A percentile compares a stretch with the other conserved stretches of the same genome.
These are phyloP conservation scores for Mortierella sp. DNA, from an alignment of 371 early-diverging fungal genomes.

Conservation along the genomic window DNA sequence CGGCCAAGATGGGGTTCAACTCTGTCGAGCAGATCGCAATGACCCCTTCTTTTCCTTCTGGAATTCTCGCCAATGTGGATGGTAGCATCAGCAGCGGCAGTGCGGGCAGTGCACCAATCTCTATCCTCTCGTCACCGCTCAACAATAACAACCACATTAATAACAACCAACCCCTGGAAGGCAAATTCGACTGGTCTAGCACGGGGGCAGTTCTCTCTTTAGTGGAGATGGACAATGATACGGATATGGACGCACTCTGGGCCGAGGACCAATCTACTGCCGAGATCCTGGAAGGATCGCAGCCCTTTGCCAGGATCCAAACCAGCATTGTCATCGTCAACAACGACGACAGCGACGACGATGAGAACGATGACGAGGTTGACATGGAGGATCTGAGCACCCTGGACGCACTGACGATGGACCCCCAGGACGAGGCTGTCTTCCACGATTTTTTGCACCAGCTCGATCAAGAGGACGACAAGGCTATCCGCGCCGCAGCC, in stretches of 20 bases:
- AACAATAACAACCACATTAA: too few relatives aligned
- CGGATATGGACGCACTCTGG: not conserved
- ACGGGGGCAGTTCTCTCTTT: not conserved
- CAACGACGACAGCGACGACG: not conserved
- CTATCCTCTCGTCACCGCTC: not conserved
- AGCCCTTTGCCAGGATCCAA: constrained; percentile 21
- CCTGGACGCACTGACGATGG: constrained; percentile 40
- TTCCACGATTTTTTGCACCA: constrained; percentile 36
- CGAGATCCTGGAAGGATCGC: not conserved
- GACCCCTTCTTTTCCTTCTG: not conserved
- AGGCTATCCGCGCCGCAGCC: too few relatives aligned
- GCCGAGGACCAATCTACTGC: not conserved
- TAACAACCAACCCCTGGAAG: not conserved
- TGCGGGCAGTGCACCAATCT: not conserved
- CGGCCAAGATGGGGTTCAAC: constrained; percentile 37
- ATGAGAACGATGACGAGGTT: constrained; percentile 3
- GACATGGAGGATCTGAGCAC: constrained; percentile 21
- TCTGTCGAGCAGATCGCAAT: constrained; percentile 1
- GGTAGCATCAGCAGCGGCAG: not conserved
- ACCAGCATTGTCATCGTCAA: constrained; percentile 21
- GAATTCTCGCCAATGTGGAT: not conserved
- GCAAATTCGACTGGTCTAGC: not conserved
- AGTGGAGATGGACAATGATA: not conserved
- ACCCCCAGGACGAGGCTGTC: constrained; percentile 29
- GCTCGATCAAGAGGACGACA: constrained; percentile 31